Percentiles rank a stretch among this genome's conserved stretches.
These are phyloP conservation scores for Termitomyces sp. DNA, from an alignment of 768 basidiomycete species.

Conservation along the genomic window DNA sequence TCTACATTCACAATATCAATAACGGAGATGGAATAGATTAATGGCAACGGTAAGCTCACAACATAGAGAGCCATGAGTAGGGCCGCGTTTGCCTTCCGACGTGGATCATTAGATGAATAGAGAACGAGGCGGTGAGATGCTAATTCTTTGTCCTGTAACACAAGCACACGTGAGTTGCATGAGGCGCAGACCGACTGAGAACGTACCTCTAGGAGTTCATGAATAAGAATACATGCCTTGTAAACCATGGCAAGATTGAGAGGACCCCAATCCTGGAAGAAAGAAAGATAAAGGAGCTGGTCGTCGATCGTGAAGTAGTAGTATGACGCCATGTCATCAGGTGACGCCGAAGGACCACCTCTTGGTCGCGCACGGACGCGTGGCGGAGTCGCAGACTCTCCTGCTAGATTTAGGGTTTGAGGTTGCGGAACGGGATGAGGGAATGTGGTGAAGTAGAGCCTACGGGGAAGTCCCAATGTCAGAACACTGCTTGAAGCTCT, in stretches of 20 bases:
- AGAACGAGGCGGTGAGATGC: slow-evolving; percentile 72
- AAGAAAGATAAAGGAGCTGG: slow-evolving; percentile 86
- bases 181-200: slow-evolving; percentile 22
- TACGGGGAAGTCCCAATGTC: slow-evolving; percentile 23
- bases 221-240: slow-evolving; percentile 87
- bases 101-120: slow-evolving; percentile 83
- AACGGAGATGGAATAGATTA: background rate
- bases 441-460: slow-evolving; percentile 89
- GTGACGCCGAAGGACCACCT: slow-evolving; percentile 55
- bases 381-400: slow-evolving; percentile 49
- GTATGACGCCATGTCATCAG: slow-evolving; percentile 71
- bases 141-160: slow-evolving; percentile 65
- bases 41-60: slow-evolving; percentile 41
- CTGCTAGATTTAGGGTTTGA: slow-evolving; percentile 55
- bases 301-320: slow-evolving; percentile 94
- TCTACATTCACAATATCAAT: slow-evolving; percentile 35
- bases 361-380: slow-evolving; percentile 54
- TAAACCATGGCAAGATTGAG: slow-evolving; percentile 91
- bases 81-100: slow-evolving; percentile 89
- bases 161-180: slow-evolving; percentile 33
- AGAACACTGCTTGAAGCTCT: slow-evolving; percentile 5
- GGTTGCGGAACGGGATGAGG: slow-evolving; percentile 67
- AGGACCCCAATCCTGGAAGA: slow-evolving; percentile 94
- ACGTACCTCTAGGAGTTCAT: slow-evolving; percentile 76
- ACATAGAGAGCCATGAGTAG: slow-evolving; percentile 91